Percentiles rank a stretch among this genome's conserved stretches.
Conservation (phyloP, 2,329 filamentous ascomycete species). For the Daldinia sp. region DNA sequence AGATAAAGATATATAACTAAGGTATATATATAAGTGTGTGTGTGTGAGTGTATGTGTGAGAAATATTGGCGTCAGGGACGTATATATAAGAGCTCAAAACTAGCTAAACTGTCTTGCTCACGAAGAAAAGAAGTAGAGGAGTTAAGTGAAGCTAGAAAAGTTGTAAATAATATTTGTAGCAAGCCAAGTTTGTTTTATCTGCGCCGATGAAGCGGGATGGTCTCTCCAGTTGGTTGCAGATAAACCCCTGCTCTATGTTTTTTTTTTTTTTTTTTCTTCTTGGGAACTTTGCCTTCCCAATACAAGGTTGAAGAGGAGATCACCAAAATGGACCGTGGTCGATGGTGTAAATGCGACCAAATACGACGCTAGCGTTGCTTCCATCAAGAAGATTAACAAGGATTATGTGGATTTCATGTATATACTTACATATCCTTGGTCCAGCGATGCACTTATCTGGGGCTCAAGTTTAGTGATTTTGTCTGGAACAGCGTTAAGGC, state of each 20-base stretch:
- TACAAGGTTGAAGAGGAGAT: constrained; percentile 32
- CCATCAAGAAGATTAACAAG: constrained; percentile 23
- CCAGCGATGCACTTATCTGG: constrained; percentile 13
- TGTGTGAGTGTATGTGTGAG: too few relatives aligned
- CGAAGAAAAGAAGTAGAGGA: constrained; percentile 8
- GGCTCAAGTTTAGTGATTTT: constrained; percentile 3
- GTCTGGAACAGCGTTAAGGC: constrained; percentile 5
- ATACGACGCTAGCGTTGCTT: constrained; percentile 37
- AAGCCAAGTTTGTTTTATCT: constrained; percentile 14
- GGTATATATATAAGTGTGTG: too few relatives aligned
- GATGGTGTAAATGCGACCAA: constrained; percentile 17
- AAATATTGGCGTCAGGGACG: not conserved
- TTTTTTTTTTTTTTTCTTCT: constrained; percentile 22
- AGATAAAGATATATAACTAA: not conserved
- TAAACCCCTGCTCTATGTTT: constrained; percentile 19
- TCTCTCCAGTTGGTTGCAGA: constrained; percentile 23
- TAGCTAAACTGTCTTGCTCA: not conserved
- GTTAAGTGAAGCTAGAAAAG: not conserved
- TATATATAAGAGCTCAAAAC: not conserved
- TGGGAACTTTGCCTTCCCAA: constrained; percentile 21
- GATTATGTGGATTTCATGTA: constrained; percentile 25
- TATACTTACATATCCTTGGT: constrained; percentile 11
- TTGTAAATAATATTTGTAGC: constrained; percentile 5
- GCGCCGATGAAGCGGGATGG: constrained; percentile 23
- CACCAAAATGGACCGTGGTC: constrained; percentile 23